Evolutionary conservation across 306 rosid species (phyloP), one percentile per base, ranked within the genome.

Genomic region (Gastrolobium bilobum): DNA sequence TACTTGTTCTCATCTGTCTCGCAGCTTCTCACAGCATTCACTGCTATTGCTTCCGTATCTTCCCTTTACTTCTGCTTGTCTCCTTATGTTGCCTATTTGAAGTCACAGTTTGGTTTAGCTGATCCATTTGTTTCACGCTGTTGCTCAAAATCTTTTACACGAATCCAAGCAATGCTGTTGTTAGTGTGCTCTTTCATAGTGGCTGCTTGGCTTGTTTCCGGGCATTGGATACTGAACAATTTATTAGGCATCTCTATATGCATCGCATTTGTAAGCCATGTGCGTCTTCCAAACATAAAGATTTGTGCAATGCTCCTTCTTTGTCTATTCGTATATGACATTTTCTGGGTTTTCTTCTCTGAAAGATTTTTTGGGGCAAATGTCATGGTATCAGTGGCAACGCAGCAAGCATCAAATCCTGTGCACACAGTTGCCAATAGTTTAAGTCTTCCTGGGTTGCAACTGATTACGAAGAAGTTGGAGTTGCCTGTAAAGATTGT

Each of bases 371-470:
- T 96, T 43, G 99, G 99, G 82, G 96, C 90, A 46, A 93, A 96
- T 86, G 99, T 96, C 60, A 96, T 96, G 99, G 99, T 93, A 73
- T 91, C 99, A n/a, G 96, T 93, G 69, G 99, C 98, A 71, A 96
- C 94, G 42, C 98, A 96, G 82, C 96, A 91, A 86, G 97, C 99
- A 54, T 86, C 96, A 30, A 96, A 96, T 86, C 99, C 94, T 62
- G 90, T 96, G 81, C 99, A 96, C 85, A 93, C 96, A 26, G 96
- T 96, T 80, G 99, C 99, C 73, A 90, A 87, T 86, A 96, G 98
- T 87, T 83, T 93, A 79, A 91, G 94, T 77, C 99, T 96, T 80
- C 99, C 99, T 72, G 99, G 98, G 62, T 75, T 90, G 86, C 98
- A 93, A 83, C 69, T 91, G 80, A 94, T 96, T 78, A 93, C 99